Evolutionary conservation across 2,329 filamentous ascomycete species (phyloP), one percentile per base, ranked within the genome.

Genomic region (Fusarium albosuccineum): DNA sequence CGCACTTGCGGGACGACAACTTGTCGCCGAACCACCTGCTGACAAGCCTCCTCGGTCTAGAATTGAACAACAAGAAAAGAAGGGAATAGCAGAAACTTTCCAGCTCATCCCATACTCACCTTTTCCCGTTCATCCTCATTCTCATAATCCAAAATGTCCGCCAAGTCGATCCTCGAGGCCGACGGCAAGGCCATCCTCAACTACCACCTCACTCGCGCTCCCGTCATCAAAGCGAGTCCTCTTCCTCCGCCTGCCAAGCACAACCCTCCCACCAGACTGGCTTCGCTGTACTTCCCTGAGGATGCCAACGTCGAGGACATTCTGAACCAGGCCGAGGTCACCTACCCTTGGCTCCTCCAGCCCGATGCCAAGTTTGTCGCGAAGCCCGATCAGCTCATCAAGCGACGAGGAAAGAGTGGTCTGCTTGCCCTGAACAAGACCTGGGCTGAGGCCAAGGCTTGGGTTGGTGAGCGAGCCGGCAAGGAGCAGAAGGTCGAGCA

Each of bases 111-210:
- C 62, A 56, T 41, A 52, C 55, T 64, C 56, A 51, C 63, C 55
- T 58, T 64, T 67, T 52, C 62, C 64, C 67, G 67, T 66, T 69
- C 62, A 62, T 69, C 56, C 65, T 57, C 59, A 60, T 62, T 67
- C 59, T 70, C 66, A 64, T 71, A 72, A 70, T 70, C 69, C 76
- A 79, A 63, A 74, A 82, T 82, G 81, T 82, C 81, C 73, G 81
- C 96, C 83, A 99, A 99, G 86, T 92, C 95, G 74, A 98, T 99
- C 80, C 85, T 92, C 87, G 96, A 99, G 88, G 95, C 95, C 87
- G 96, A 99, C 86, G 96, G 96, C 89, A 99, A 99, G 92, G 96
- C 96, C 89, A 98, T 99, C 87, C 89, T 99, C 89, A 98, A 97
- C 92, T 99, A 98, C 89, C 96, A 98, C 88, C 94, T 99, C 84